Conservation (phyloP, 2,329 filamentous ascomycete genomes). For the Aureobasidium sp. region DNA sequence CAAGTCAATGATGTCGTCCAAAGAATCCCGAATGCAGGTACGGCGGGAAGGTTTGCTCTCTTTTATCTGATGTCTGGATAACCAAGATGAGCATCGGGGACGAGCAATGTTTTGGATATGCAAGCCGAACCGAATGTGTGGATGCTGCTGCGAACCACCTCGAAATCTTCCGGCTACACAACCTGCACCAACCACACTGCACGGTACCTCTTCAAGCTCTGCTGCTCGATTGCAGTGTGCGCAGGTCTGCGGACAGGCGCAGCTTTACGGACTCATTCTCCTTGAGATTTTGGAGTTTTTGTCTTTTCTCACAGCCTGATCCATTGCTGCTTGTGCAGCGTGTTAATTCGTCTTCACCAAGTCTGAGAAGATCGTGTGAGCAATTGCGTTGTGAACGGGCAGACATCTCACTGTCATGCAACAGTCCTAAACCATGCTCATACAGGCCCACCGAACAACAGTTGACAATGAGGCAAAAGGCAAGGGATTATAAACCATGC, state of each 20-base stretch:
- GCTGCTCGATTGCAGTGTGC: background rate
- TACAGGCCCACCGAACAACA: background rate
- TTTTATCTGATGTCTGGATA: conserved; percentile 10
- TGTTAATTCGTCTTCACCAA: background rate
- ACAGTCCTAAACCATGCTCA: background rate
- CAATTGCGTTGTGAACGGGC: background rate
- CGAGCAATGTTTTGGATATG: conserved; percentile 23
- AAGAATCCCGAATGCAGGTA: conserved; percentile 1
- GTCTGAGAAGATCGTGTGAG: background rate
- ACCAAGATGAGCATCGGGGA: conserved; percentile 22
- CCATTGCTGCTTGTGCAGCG: background rate
- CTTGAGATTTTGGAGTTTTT: background rate
- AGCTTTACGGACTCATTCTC: background rate
- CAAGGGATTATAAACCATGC: background rate
- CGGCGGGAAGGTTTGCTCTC: background rate
- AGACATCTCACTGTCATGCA: background rate
- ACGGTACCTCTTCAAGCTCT: background rate
- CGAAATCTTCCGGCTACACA: conserved; percentile 13
- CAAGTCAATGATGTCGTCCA: background rate
- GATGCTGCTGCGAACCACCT: conserved; percentile 15
- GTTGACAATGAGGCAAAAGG: background rate
- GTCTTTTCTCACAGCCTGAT: background rate
- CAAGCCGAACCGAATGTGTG: conserved; percentile 23
- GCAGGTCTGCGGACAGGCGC: background rate
- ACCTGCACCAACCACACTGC: conserved; percentile 11